phyloP scores from a whole-genome alignment of 73 alveolate genomes.

The Uronychia setigera region DNA sequence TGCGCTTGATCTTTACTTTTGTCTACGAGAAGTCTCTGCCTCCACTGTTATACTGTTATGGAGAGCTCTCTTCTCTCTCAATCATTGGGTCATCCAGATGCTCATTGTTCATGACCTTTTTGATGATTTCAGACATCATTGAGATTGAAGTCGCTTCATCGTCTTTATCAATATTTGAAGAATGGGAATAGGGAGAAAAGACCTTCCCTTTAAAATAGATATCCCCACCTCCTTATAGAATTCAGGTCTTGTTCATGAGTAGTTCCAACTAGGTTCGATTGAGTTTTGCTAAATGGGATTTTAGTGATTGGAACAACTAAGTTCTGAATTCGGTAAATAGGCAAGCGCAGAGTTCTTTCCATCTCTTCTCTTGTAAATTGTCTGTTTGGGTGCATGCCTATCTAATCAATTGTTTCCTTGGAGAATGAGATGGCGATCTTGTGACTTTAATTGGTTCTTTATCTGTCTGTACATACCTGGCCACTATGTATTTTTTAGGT shows the following conservation, averaged over 20 bases:
- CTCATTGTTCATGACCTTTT: too few relatives aligned
- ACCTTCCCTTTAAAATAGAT: neutral
- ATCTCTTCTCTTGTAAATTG: neutral
- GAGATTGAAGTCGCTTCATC: too few relatives aligned
- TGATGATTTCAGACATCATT: too few relatives aligned
- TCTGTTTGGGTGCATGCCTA: neutral
- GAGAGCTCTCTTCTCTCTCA: too few relatives aligned
- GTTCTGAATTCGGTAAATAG: neutral
- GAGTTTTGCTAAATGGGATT: neutral
- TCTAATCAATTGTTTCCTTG: neutral
- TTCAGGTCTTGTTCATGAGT: neutral
- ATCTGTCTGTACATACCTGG: neutral
- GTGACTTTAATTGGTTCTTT: neutral
- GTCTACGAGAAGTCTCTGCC: too few relatives aligned
- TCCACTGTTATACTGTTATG: too few relatives aligned
- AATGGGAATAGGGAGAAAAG: neutral
- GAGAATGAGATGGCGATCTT: neutral
- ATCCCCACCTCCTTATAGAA: neutral
- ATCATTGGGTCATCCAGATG: too few relatives aligned
- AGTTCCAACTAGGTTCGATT: neutral
- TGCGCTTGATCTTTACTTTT: neutral
- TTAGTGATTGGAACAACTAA: neutral
- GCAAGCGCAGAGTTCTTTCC: neutral
- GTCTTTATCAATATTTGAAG: too few relatives aligned
- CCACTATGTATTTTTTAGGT: neutral